Evolutionary conservation across 2,329 filamentous ascomycete genomes (phyloP).

Genomic region (Phaeosphaeria sp.): DNA sequence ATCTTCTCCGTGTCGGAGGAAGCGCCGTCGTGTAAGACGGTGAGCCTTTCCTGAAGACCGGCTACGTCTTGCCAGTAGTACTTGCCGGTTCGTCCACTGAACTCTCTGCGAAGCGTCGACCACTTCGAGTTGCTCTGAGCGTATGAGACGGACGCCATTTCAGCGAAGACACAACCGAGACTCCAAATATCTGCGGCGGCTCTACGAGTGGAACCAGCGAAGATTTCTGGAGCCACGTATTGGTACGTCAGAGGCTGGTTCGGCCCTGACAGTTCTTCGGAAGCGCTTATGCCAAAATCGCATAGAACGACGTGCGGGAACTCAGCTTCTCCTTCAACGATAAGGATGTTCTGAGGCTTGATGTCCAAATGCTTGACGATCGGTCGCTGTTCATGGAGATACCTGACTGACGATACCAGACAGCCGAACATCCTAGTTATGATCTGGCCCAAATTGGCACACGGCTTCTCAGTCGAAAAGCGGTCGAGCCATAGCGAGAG

Average conservation of each 20-base stretch:
- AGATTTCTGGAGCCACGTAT: conserved; percentile 46
- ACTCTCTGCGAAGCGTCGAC: conserved; percentile 36
- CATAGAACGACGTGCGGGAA: conserved; percentile 45
- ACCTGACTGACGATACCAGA: conserved; percentile 42
- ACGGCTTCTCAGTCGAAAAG: conserved; percentile 23
- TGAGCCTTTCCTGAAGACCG: conserved; percentile 35
- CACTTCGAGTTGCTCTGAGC: conserved; percentile 30
- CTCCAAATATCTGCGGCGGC: conserved; percentile 82
- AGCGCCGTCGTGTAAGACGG: conserved; percentile 26
- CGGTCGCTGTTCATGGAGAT: conserved; percentile 46
- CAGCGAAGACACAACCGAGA: conserved; percentile 91
- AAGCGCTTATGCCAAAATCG: conserved; percentile 47
- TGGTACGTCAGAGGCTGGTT: conserved; percentile 39
- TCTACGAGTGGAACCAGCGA: conserved; percentile 33
- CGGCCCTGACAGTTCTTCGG: conserved; percentile 25
- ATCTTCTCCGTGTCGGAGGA: conserved; percentile 25
- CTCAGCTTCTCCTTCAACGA: conserved; percentile 36
- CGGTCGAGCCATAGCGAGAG: conserved; percentile 43
- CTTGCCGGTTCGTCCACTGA: conserved; percentile 37
- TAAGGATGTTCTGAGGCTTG: conserved; percentile 48
- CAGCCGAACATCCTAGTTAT: conserved; percentile 47
- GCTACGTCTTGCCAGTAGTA: conserved; percentile 46
- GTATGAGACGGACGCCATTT: conserved; percentile 71
- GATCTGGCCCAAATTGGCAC: conserved; percentile 27
- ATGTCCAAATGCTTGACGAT: conserved; percentile 47